phyloP scores from a whole-genome alignment of 345 rosid species.

The Schrenkiella parvula region DNA sequence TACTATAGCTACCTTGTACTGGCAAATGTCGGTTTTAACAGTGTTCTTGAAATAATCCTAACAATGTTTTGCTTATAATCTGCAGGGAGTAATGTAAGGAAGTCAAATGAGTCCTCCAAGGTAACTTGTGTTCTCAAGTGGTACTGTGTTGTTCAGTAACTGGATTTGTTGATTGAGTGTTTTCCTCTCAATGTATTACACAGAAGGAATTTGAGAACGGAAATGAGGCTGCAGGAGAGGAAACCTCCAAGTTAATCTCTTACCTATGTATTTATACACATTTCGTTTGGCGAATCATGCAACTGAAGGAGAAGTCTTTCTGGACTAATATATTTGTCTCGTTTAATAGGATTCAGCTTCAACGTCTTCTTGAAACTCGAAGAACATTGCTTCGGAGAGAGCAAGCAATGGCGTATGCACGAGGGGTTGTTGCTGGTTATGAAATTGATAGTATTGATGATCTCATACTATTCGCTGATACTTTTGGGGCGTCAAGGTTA shows the following conservation, averaged over 20 bases:
- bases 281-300: background rate
- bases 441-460: conserved; percentile 63
- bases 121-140: conserved; percentile 23
- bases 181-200: conserved; percentile 19
- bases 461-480: conserved; percentile 69
- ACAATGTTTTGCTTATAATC: conserved; percentile 4
- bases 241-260: conserved; percentile 62
- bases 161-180: conserved; percentile 6
- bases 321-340: conserved; percentile 19
- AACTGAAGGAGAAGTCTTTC: background rate
- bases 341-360: conserved; percentile 61
- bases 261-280: background rate
- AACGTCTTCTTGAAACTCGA: conserved; percentile 62
- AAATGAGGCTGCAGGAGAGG: conserved; percentile 41
- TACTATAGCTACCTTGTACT: background rate
- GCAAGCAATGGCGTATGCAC: conserved; percentile 91
- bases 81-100: conserved; percentile 36
- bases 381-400: conserved; percentile 63
- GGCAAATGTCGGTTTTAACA: background rate
- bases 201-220: conserved; percentile 41
- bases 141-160: background rate
- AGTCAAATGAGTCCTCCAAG: conserved; percentile 52
- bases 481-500: conserved; percentile 77
- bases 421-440: conserved; percentile 77
- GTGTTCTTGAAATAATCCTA: background rate